Evolutionary conservation across 495 filamentous ascomycete species (phyloP), one percentile per base, ranked within the genome.

Genomic region (Xylaria palmicola): DNA sequence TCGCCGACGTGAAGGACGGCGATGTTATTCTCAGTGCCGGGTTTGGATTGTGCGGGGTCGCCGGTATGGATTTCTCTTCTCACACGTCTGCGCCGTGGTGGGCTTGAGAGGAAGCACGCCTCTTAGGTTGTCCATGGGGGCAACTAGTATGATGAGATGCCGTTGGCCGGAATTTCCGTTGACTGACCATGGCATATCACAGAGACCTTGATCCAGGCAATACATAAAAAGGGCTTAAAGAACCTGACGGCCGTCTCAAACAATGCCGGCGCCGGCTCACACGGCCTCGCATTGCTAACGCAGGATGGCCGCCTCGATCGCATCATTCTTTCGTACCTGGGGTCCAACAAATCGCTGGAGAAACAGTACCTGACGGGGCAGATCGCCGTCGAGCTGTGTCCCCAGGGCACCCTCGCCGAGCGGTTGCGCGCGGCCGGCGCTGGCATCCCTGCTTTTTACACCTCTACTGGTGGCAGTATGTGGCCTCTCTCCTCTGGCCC

Each of bases 371-470:
- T 88, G 27, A 77, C 74, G 2, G 86, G 86, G 19, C 71, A 85
- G 59, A 83, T 88, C 55, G 83, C 83, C 13, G 81, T 88, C 37
- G 86, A 88, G 65, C 72, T 88, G 20, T 86, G 83, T 57, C 86
- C 86, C 0, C 86, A 88, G 67, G 86, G 86, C 4, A 88, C 85
- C 8, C 72, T 88, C 26, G 86, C 85, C 0, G 86, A 88, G 74
- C 77, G 83, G 63, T 76, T 86, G 56, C 67, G 85, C 10, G 84
- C 85, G 4, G 86, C 84, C 0, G 86, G 86, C 9, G 84, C 84
- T n/a, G 86, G 86, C 1, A 86, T 88, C 19, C 86, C 86, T 15
- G 86, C 85, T 1, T 88, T 88, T 62, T 88, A 80, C 64, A 88
- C 86, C 0, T 84, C 85, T 1, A 86, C 86, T 5, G 86, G 85